phyloP scores from a whole-genome alignment of 768 basidiomycete species.

The Pisolithus microcarpus region DNA sequence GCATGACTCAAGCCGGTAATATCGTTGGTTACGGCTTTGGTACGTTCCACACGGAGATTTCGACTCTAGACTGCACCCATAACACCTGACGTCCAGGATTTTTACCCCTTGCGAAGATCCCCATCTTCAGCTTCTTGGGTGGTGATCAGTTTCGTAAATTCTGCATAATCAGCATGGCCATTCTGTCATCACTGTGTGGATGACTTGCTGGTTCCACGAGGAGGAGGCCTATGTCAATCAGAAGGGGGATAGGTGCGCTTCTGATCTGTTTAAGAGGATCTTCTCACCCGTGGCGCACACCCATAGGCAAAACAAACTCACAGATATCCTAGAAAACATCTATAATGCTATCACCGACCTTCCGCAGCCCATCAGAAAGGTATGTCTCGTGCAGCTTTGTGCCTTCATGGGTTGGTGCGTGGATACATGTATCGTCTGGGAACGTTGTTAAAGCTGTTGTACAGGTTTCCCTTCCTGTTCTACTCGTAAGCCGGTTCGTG shows the following conservation, averaged over 20 bases:
- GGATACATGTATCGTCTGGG: neutral
- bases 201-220: constrained; percentile 81
- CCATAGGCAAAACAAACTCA: constrained; percentile 41
- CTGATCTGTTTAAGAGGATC: neutral
- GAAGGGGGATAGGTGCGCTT: constrained; percentile 36
- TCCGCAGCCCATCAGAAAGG: constrained; percentile 77
- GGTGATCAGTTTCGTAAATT: constrained; percentile 96
- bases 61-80: neutral
- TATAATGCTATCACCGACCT: constrained; percentile 63
- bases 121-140: constrained; percentile 72
- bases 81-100: constrained; percentile 50
- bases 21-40: constrained; percentile 92
- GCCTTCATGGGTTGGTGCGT: constrained; percentile 94
- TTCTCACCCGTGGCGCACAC: neutral
- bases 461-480: constrained; percentile 92
- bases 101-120: constrained; percentile 75
- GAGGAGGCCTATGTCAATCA: constrained; percentile 60
- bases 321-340: constrained; percentile 78
- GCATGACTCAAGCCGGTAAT: constrained; percentile 96
- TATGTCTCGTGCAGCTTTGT: constrained; percentile 90
- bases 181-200: constrained; percentile 79
- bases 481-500: constrained; percentile 52
- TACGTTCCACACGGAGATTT: constrained; percentile 26
- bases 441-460: neutral
- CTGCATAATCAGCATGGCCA: constrained; percentile 75